phyloP scores from a whole-genome alignment of 768 basidiomycete species.

The Suillus subalutaceus region DNA sequence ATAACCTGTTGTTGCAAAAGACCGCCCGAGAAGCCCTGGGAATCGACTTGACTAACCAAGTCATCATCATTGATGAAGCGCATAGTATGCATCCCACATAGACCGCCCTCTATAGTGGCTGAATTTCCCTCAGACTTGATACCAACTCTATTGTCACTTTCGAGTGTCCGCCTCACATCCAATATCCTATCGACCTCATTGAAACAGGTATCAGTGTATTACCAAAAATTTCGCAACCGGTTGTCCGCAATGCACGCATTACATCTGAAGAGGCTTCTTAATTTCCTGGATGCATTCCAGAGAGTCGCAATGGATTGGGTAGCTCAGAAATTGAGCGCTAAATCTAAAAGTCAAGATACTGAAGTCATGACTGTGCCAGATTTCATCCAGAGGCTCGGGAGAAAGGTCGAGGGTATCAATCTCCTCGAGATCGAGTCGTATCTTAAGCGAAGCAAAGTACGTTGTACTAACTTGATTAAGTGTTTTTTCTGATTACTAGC shows the following conservation, averaged over 20 bases:
- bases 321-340: conserved; percentile 22
- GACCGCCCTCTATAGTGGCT: background rate
- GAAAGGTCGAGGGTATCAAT: conserved; percentile 75
- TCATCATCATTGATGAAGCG: conserved; percentile 94
- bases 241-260: conserved; percentile 73
- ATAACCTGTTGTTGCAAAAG: conserved; percentile 86
- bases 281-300: conserved; percentile 70
- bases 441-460: conserved; percentile 80
- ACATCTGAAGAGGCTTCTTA: conserved; percentile 78
- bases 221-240: conserved; percentile 75
- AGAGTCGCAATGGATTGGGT: conserved; percentile 60
- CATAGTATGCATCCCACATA: conserved; percentile 67
- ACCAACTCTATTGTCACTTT: conserved; percentile 85
- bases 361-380: conserved; percentile 74
- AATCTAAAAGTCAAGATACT: conserved; percentile 20
- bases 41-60: conserved; percentile 81
- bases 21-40: conserved; percentile 84
- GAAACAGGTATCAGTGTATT: conserved; percentile 76
- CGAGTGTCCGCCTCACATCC: conserved; percentile 68
- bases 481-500: conserved; percentile 6
- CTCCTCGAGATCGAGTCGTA: conserved; percentile 82
- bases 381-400: conserved; percentile 66
- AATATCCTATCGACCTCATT: conserved; percentile 61
- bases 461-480: conserved; percentile 2
- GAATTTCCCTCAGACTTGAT: conserved; percentile 66